A percentile compares a stretch with the other conserved stretches of the same genome.
Conservation (phyloP, 768 basidiomycete genomes). For the Trametes cinnabarina region DNA sequence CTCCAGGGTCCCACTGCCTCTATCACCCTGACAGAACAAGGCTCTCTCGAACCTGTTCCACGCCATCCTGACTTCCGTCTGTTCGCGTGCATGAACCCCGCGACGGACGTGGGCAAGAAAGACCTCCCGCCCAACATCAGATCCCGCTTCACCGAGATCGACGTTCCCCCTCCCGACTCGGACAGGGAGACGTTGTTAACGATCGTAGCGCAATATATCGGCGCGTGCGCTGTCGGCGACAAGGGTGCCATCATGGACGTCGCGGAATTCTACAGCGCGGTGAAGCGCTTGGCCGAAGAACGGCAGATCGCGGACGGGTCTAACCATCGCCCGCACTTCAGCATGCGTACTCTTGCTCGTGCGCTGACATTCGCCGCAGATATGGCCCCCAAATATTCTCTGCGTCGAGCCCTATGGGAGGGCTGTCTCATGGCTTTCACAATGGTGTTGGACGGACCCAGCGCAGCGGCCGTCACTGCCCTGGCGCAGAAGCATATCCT, state of each 20-base stretch:
- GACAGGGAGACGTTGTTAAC: constrained; percentile 86
- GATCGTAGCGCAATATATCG: constrained; percentile 89
- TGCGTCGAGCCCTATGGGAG: constrained; percentile 90
- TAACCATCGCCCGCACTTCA: constrained; percentile 91
- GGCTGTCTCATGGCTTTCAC: constrained; percentile 98
- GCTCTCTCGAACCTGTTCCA: constrained; percentile 82
- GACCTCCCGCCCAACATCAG: constrained; percentile 91
- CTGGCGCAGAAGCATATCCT: constrained; percentile 80
- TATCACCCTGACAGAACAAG: constrained; percentile 90
- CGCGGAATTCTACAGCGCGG: constrained; percentile 83
- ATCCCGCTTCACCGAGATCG: constrained; percentile 91
- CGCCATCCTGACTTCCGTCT: constrained; percentile 95
- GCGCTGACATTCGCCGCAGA: constrained; percentile 89
- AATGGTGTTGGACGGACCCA: constrained; percentile 81
- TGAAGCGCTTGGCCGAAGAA: constrained; percentile 71
- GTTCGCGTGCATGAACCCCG: constrained; percentile 99
- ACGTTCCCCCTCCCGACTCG: constrained; percentile 90
- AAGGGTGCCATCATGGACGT: constrained; percentile 85
- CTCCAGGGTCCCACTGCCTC: constrained; percentile 84
- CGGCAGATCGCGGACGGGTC: constrained; percentile 89
- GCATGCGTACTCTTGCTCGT: constrained; percentile 92
- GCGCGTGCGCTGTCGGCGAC: constrained; percentile 77
- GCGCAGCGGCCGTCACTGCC: constrained; percentile 60
- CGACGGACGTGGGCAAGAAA: constrained; percentile 97
- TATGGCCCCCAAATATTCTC: constrained; percentile 68